Evolutionary conservation across 2,329 filamentous ascomycete species (phyloP).

Genomic region (Aspergillus awamori): DNA sequence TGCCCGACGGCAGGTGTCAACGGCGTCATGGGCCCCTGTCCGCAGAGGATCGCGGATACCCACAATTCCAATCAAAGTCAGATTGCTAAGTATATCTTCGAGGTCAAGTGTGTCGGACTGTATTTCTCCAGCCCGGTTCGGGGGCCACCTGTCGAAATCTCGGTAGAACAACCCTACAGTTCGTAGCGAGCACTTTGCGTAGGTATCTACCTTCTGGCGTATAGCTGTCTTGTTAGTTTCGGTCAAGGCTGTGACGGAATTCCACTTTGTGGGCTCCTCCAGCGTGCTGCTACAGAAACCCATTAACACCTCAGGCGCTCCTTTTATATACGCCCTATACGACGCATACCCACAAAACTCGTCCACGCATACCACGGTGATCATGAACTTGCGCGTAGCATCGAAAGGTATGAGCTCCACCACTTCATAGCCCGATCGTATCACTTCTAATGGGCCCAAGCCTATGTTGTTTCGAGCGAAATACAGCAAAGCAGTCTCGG

Average conservation of each 20-base stretch:
- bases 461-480: constrained; percentile 66
- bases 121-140: constrained; percentile 52
- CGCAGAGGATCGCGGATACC: constrained; percentile 69
- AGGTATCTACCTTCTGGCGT: constrained; percentile 56
- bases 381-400: constrained; percentile 68
- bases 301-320: constrained; percentile 48
- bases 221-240: constrained; percentile 26
- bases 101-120: constrained; percentile 32
- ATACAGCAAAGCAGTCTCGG: constrained; percentile 69
- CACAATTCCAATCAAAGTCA: constrained; percentile 66
- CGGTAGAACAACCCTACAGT: constrained; percentile 30
- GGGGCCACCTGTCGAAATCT: constrained; percentile 40
- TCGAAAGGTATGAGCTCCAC: constrained; percentile 73
- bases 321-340: constrained; percentile 48
- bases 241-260: constrained; percentile 35
- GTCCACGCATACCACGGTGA: constrained; percentile 40
- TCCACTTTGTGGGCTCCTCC: constrained; percentile 16
- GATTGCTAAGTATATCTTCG: constrained; percentile 63
- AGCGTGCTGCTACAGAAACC: background rate
- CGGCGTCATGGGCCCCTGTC: constrained; percentile 62
- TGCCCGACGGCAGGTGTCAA: constrained; percentile 62
- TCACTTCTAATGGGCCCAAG: constrained; percentile 62
- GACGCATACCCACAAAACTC: background rate
- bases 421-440: constrained; percentile 60
- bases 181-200: constrained; percentile 62